Evolutionary conservation across 2,329 filamentous ascomycete genomes (phyloP), one percentile per base, ranked within the genome.

Genomic region (Venturia oleaginea): DNA sequence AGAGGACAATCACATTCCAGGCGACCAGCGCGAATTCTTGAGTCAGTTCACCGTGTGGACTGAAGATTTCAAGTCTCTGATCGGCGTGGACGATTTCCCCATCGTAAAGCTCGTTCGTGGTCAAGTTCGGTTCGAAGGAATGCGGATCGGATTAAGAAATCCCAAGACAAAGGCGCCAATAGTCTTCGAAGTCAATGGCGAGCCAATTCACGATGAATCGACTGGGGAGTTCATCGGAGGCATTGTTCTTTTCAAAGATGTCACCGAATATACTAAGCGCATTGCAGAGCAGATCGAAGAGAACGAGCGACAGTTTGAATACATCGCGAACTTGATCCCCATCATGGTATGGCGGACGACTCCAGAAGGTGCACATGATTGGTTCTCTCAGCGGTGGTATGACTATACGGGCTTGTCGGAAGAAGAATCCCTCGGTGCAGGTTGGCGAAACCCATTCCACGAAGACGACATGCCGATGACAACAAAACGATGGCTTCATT

Each of bases 301-400:
- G 62, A 89, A 91, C 67, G 88, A 91, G 69, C 83, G 86, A 69
- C 83, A 89, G 60, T 92, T 93, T 73, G 85, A 86, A 70, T 79
- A 87, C 73, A 91, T 92, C 60, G 90, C 88, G 68, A 89, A 92
- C 67, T 87, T 78, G 68, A 76, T 80, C 63, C 77, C 77, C 0
- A 73, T 76, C 55, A 76, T 83, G 75, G 86, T 92, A 5, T 93
- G 89, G 88, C 91, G 88, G 0, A 84, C 89, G 0, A 85, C 76
- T 0, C 81, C 87, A 0, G 83, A 88, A 19, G 89, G 90, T 0
- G 69, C 77, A 32, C 81, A 85, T 68, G 89, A 92, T 69, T 92
- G 90, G 75, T 92, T 87, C 73, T 90, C 88, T 65, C 83, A 84
- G 59, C 79, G 86, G n/a, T 93, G 89, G 88, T 90, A 90, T 70